A percentile compares a stretch with the other conserved stretches of the same genome.
phyloP scores from a whole-genome alignment of 768 basidiomycete species.

The Filobasidium floriforme region DNA sequence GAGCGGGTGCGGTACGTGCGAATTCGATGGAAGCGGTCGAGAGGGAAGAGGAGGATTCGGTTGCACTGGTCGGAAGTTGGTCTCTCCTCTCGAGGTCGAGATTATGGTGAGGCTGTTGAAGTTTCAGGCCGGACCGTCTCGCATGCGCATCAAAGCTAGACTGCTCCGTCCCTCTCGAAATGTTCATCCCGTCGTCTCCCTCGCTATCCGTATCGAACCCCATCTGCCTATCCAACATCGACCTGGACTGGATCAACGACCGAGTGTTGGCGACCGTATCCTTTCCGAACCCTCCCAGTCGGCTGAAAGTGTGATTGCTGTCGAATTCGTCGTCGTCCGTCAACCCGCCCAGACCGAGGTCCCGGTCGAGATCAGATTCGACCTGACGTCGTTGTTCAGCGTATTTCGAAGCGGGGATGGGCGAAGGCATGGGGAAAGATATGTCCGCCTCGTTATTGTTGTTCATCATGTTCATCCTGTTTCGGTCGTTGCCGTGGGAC shows the following conservation, averaged over 20 bases:
- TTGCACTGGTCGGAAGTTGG: no score
- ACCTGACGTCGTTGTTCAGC: neutral
- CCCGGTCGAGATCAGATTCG: neutral
- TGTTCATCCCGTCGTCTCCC: neutral
- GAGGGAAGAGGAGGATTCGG: neutral
- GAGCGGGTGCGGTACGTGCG: constrained; percentile 1
- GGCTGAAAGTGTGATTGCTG: constrained; percentile 4
- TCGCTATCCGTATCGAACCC: constrained; percentile 3
- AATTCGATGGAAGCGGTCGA: constrained; percentile 10
- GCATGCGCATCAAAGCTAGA: neutral
- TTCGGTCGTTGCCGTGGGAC: neutral
- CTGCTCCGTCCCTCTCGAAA: neutral
- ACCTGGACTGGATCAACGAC: neutral
- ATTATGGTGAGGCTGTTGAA: neutral
- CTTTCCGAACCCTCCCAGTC: constrained; percentile 2
- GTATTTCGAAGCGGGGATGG: neutral
- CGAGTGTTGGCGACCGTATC: neutral
- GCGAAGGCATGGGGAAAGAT: neutral
- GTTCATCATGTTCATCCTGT: neutral
- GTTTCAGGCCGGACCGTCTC: neutral
- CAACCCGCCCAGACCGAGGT: neutral
- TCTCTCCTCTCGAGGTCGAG: neutral
- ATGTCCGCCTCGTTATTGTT: neutral
- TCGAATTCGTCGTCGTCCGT: constrained; percentile 1
- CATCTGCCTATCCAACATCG: neutral